Evolutionary conservation across 2,329 filamentous ascomycete genomes (phyloP), one percentile per base, ranked within the genome.

Genomic region (Hypoxylon rubiginosum): DNA sequence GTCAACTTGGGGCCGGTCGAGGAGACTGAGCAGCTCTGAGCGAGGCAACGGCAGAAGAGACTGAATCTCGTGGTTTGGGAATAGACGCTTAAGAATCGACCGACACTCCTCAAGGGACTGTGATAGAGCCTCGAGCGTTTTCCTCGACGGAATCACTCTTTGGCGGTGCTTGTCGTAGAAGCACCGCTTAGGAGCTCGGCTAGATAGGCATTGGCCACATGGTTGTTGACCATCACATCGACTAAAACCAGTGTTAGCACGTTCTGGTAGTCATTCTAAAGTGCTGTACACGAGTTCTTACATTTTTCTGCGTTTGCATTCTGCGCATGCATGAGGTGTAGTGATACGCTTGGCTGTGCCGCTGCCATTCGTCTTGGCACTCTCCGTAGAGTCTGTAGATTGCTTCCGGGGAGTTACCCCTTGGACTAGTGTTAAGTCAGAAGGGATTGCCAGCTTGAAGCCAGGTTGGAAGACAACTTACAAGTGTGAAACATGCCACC

Each of bases 171-270:
- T 93, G 71, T 93, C 91, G 78, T 95, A 95, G 73, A 90, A 90
- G 76, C 92, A 95, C 58, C 88, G 85, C 77, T 94, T 92, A 3
- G 91, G 90, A 67, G 92, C 91, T 61, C 92, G 89, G 76, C 93
- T 94, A 78, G 92, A 94, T 62, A 92, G 86, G 76, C 92, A 96
- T 76, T 94, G 92, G 39, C 92, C 91, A 75, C 92, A 96, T 10
- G 92, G 92, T 74, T 93, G 90, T 70, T 90, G 87, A 58, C 92
- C 92, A 80, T 94, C 92, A 75, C 92, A 96, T 68, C 92, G 90
- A 61, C 82, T 84, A 45, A 54, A 19, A 48, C 46, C 15, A 32
- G 17, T 49, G 70, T 81, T 71, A 81, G 76, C 62, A 46, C 63
- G 24, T 21, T 50, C 26, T 19, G 41, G 28, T 32, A 48, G 10